Base-by-base conservation (phyloP, 164 flowering plant species). In the Piper longum region DNA sequence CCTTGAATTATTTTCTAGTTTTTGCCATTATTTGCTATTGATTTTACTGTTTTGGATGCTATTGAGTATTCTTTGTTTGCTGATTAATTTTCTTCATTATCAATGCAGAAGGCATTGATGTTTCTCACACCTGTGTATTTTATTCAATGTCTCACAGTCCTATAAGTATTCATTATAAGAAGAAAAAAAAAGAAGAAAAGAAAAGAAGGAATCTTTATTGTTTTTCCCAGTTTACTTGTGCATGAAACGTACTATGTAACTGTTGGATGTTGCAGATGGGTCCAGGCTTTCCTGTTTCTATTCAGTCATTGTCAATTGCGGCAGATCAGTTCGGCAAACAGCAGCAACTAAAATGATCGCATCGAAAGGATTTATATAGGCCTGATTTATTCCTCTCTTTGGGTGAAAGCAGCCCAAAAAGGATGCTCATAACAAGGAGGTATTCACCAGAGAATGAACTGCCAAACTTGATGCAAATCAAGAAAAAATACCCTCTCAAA, bases 251-350 rank as follows among this genome's bases (percentile, higher is more conserved):
- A 9, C 3, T 2, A 48, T 48, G 11, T 13, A 48, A 5, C 12
- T 48, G 52, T 48, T 5, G 14, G 14, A 2, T 9, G 14, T 48
- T 78, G 85, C 86, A 91, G 96, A 89, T 89, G 98, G 96, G 98
- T 48, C 89, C 83, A 6, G 91, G 92, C 36, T 84, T 69, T 64
- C 82, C 83, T 16, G 85, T 91, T 70, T 79, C 98, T 11, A 79
- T 91, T 62, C 95, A 84, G 60, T 91, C 98, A 18, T 45, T 91
- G 68, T 82, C 96, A 8, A 71, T 78, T 71, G 95, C 92, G 0
- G 96, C 84, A 12, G 98, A 91, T 66, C 73, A 79, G 41, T 83
- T 78, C 79, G 85, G 41, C 75, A 88, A 76, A 69, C 65, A 73
- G 72, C 54, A 64, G 16, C 77, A 79, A 65, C 68, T 79, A 41